A percentile compares a stretch with the other conserved stretches of the same genome.
These are phyloP conservation scores for Peronospora farinosa DNA, from an alignment of 352 stramenopile species.

Conservation along the genomic window DNA sequence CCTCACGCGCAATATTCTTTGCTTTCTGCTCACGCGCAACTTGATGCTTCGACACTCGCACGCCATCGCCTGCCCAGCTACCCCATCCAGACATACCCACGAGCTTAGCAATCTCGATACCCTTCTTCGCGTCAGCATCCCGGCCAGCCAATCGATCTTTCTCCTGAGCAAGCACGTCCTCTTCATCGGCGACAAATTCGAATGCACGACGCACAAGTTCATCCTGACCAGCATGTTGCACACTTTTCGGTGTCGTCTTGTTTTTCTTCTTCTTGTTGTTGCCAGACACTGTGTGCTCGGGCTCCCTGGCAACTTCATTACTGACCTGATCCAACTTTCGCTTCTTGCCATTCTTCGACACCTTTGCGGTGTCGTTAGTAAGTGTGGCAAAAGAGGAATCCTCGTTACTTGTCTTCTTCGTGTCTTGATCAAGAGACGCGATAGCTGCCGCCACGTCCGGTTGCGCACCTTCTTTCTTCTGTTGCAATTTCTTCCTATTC, in stretches of 20 bases:
- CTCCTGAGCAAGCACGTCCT: conserved; percentile 92
- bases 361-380: conserved; percentile 19
- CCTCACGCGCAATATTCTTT: conserved; percentile 53
- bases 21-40: conserved; percentile 75
- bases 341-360: conserved; percentile 39
- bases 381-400: conserved; percentile 15
- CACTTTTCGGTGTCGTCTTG: conserved; percentile 35
- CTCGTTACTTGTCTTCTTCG: conserved; percentile 23
- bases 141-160: conserved; percentile 78
- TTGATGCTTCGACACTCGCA: conserved; percentile 77
- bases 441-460: conserved; percentile 49
- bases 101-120: conserved; percentile 69
- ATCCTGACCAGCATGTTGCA: conserved; percentile 56
- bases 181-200: conserved; percentile 85
- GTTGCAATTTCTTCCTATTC: conserved; percentile 43
- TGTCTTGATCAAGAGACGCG: conserved; percentile 51
- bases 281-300: conserved; percentile 4
- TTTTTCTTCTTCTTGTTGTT: conserved; percentile 47
- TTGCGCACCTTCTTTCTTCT: conserved; percentile 34
- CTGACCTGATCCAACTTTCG: conserved; percentile 38
- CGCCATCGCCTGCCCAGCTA: conserved; percentile 82
- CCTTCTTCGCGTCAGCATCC: conserved; percentile 68
- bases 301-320: conserved; percentile 6
- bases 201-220: conserved; percentile 95
- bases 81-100: conserved; percentile 88